Evolutionary conservation across 2,329 filamentous ascomycete genomes (phyloP), one percentile per base, ranked within the genome.

Genomic region (Sclerotinia subarctica): DNA sequence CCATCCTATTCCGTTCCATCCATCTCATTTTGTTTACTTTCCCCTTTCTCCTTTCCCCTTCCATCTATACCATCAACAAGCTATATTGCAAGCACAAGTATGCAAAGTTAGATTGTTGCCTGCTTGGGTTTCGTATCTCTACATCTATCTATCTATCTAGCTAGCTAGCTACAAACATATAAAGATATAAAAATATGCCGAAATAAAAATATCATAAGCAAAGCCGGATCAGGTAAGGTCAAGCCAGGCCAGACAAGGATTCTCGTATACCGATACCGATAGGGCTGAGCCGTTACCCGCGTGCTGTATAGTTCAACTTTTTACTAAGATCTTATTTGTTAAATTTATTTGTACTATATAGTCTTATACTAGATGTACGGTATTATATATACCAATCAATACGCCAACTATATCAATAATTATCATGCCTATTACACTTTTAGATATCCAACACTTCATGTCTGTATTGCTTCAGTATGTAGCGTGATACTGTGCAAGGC

Each of bases 331-430:
- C 2, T 29, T 29, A 29, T 29, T 29, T 29, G 2, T 29, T 29
- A 29, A 29, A 5, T 32, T 5, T n/a, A n/a, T 35, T 35, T 21
- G 10, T 11, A 26, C 44, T 47, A 21, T 32, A 8, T 29, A 29
- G 5, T 29, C 29, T 2, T 29, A 1, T 6, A 26, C 1, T 26
- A 19, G n/a, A n/a, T n/a, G n/a, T 4, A 2, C 11, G 1, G 17
- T 21, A 17, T 1, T 24, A 7, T 11, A 11, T 7, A 17, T n/a
- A 5, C 38, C 21, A 47, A 32, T 3, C 29, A 32, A 29, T 32
- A 13, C 29, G 32, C 3, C n/a, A 7, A 46, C 6, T 1, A 32
- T 8, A 13, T 5, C 15, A 10, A 10, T 35, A 5, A 10, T n/a
- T 47, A 47, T 24, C 13, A 13, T 7, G 8, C 7, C 6, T 60